Base-by-base conservation (phyloP, 2,329 filamentous ascomycete genomes). In the Talaromyces sp. region DNA sequence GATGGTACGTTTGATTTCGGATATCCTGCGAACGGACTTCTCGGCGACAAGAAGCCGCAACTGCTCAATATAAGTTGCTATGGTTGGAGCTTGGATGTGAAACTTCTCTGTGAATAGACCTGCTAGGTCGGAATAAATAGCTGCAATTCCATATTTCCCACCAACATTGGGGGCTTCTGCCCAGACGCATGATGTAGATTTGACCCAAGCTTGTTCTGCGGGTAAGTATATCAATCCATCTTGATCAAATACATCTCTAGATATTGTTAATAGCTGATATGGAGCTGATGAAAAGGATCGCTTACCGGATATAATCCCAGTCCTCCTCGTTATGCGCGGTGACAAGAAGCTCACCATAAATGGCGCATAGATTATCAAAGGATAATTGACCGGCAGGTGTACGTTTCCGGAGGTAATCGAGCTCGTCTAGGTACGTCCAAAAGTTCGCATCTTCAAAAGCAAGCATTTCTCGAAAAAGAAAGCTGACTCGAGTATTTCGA, bases 381-480 rank as follows among this genome's bases (percentile, higher is more conserved):
- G 2, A 13, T 7, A 15, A 7, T 13, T 43, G 19, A 5, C 11
- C 2, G 15, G 11, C 19, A 15, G 19, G 11, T 6, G 13, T 8
- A 22, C 9, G 21, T 21, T 22, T 43, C 19, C 11, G 40, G 15
- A 43, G 40, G 21, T 43, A 15, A 6, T 1, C 25, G 5, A 43
- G 19, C 19, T 43, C 40, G 6, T 43, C 19, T 8, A 43, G 11
- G 25, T 43, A 43, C 10, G 40, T 43, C 40, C 11, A 17, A 41
- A 17, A 31, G 22, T 9, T 11, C 10, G 51, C 51, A 28, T 53
- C 51, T n/a, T 15, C n/a, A 8, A 53, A 4, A 15, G 5, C 21
- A 5, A 53, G 51, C 40, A 53, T 53, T 4, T 53, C 51, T 41
- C n/a, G 19, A 39, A 53, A 53, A 17, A 53, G 36, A 53, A n/a